Evolutionary conservation across 78 protist genomes (phyloP), one percentile per base, ranked within the genome.

Genomic region (Isochrysis galbana): DNA sequence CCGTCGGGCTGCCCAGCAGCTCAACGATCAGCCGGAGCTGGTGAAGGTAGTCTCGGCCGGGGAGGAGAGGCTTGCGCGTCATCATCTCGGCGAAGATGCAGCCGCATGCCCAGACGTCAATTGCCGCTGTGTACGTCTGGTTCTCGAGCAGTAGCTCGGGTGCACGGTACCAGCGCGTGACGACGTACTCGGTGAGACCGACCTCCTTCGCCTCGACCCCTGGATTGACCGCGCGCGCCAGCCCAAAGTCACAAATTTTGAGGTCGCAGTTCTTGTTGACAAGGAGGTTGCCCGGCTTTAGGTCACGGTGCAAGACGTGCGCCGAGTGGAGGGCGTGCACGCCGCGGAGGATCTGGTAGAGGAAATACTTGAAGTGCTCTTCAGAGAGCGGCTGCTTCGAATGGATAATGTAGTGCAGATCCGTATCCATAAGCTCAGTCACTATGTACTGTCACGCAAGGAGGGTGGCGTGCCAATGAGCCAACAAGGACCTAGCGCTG

Each of bases 361-460:
- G 78, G 90, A 98, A 99, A 94, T 97, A 97, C 77, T 97, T 97
- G 39, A 61, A 26, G 90, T 99, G 99, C 38, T 98, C 99, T n/a
- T 96, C 98, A 34, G 97, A 44, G 26, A 98, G 92, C n/a, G 90
- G 84, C 94, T 87, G 69, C n/a, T 91, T 67, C 26, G 98, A 94
- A 29, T 74, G 26, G 91, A 99, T 98, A 90, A 98, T 96, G 69
- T 95, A 93, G 90, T 96, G 96, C 67, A 98, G 93, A 91, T 99
- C 99, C 22, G 99, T 98, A 90, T 98, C 99, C 98, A 98, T 96
- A 41, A 98, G 96, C 48, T 97, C 99, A 19, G 96, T 94, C 39
- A 98, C 91, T 7, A 86, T 38, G 34, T 34, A 78, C 70, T 32
- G 90, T 23, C 41, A 22, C 17, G 17, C 32, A n/a, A 11, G 74